These are phyloP conservation scores for Aspergillus novoparasiticus DNA, from an alignment of 2,329 filamentous ascomycete genomes.

Conservation along the genomic window DNA sequence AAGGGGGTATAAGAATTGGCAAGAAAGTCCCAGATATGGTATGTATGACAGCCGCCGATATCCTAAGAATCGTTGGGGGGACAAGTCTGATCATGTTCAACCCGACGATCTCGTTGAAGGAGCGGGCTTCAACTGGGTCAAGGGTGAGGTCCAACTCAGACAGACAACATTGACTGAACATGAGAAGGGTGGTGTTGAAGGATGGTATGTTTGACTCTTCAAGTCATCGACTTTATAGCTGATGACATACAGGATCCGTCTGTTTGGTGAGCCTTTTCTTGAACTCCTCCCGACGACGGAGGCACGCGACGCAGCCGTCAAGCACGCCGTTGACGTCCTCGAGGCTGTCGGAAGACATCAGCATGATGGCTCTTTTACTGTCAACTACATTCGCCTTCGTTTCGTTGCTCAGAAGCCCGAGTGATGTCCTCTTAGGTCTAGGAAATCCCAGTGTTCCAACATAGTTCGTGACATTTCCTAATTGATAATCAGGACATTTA, in stretches of 20 bases:
- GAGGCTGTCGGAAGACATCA: not conserved
- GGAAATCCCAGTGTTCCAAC: not conserved
- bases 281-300: not conserved
- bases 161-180: constrained; percentile 56
- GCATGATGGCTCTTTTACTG: not conserved
- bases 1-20: too few relatives aligned
- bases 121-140: constrained; percentile 52
- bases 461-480: not conserved
- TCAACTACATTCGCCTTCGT: not conserved
- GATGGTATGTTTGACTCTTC: constrained; percentile 49
- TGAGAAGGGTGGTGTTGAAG: constrained; percentile 59
- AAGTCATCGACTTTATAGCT: not conserved
- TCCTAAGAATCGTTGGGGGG: too few relatives aligned
- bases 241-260: not conserved
- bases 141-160: constrained; percentile 64
- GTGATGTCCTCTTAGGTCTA: not conserved
- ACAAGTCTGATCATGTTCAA: too few relatives aligned
- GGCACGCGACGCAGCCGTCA: not conserved
- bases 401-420: not conserved
- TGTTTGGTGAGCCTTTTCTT: not conserved
- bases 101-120: constrained; percentile 41
- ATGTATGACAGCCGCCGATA: too few relatives aligned
- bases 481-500: not conserved
- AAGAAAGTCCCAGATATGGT: too few relatives aligned
- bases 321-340: not conserved